A percentile compares a stretch with the other conserved stretches of the same genome.
Conservation (phyloP, 345 rosid genomes). For the Rubroshorea leprosula region DNA sequence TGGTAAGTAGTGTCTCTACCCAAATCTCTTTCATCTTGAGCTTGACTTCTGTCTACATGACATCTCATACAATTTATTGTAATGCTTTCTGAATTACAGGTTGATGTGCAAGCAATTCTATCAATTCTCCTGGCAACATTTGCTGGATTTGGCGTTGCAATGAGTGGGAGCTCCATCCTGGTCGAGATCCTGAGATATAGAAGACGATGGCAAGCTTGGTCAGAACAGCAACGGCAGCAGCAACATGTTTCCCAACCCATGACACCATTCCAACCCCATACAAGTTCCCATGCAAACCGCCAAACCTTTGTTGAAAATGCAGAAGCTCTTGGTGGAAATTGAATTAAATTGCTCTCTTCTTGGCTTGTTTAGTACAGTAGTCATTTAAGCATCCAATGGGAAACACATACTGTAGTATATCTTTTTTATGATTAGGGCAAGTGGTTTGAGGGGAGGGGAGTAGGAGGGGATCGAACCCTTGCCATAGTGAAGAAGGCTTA, state of each 20-base stretch:
- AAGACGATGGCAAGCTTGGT: constrained; percentile 41
- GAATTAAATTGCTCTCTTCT: no score
- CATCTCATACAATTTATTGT: no score
- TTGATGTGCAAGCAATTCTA: constrained; percentile 60
- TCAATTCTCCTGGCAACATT: constrained; percentile 75
- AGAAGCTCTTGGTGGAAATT: no score
- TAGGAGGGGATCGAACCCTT: no score
- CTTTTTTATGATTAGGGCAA: no score
- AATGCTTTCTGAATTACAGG: constrained; percentile 29
- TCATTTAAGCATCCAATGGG: neutral
- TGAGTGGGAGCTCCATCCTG: constrained; percentile 71
- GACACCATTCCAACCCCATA: constrained; percentile 30
- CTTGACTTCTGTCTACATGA: no score
- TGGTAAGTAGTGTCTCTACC: constrained; percentile 44
- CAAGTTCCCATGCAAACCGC: constrained; percentile 2
- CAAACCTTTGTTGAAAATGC: constrained; percentile 17
- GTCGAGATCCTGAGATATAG: constrained; percentile 77
- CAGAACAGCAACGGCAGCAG: constrained; percentile 18
- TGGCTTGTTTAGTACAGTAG: neutral
- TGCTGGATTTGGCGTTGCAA: constrained; percentile 75
- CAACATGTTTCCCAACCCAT: constrained; percentile 12
- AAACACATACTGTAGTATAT: no score
- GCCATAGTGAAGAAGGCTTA: no score
- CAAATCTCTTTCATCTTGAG: neutral
- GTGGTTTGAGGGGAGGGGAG: no score